Evolutionary conservation across 805 yeast genomes (phyloP).

Genomic region (Yarrowia sp.): DNA sequence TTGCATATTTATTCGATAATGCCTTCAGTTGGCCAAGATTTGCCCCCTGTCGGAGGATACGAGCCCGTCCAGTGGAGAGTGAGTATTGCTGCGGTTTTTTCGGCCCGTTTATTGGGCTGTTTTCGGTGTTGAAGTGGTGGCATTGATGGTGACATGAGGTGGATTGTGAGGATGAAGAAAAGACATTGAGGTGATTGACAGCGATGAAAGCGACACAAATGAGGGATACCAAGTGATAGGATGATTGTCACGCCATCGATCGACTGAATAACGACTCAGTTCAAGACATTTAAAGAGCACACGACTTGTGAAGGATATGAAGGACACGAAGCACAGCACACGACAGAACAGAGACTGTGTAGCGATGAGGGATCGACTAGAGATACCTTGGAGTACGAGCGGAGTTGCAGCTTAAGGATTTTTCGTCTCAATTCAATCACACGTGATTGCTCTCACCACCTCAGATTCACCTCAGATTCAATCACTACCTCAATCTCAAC

Average conservation of each 20-base stretch:
- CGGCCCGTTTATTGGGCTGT: not conserved
- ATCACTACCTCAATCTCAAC: too few relatives aligned
- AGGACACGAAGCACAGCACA: too few relatives aligned
- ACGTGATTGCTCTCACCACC: too few relatives aligned
- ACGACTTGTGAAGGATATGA: not conserved
- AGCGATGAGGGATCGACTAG: too few relatives aligned
- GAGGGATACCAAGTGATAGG: not conserved
- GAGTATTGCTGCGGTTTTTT: slow-evolving; percentile 39
- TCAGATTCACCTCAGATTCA: too few relatives aligned
- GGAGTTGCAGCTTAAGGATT: too few relatives aligned
- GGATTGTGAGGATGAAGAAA: not conserved
- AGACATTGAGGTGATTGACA: not conserved
- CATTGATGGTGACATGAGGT: not conserved
- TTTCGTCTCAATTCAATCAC: too few relatives aligned
- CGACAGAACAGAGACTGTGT: too few relatives aligned
- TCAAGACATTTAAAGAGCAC: not conserved
- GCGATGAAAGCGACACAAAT: not conserved
- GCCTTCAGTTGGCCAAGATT: slow-evolving; percentile 61
- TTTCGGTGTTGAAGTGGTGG: slow-evolving; percentile 6
- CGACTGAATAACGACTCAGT: too few relatives aligned
- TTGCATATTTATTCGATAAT: slow-evolving; percentile 28
- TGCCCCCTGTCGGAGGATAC: slow-evolving; percentile 88
- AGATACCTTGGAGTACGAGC: too few relatives aligned
- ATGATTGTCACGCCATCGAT: too few relatives aligned
- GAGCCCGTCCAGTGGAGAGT: slow-evolving; percentile 85